Percentiles rank a stretch among this genome's conserved stretches.
Conservation (phyloP, 345 rosid genomes). For the Luvunga scandens region DNA sequence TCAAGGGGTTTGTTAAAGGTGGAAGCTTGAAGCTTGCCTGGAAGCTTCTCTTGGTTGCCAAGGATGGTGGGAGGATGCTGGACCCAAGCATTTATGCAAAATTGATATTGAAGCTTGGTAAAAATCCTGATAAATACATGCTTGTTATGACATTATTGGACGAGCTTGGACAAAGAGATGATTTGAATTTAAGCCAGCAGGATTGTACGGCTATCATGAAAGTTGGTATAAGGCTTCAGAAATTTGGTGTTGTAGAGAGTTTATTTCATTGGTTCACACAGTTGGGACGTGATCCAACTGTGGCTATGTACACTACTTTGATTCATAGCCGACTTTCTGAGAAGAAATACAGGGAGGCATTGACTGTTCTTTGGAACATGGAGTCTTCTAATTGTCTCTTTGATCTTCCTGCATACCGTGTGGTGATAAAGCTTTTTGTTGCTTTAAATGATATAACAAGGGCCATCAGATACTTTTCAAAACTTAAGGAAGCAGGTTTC, state of each 20-base stretch:
- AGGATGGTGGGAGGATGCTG: constrained; percentile 51
- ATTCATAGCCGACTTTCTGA: constrained; percentile 68
- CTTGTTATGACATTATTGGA: constrained; percentile 50
- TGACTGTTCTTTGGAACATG: constrained; percentile 87
- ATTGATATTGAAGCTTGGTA: constrained; percentile 65
- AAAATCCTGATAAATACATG: constrained; percentile 62
- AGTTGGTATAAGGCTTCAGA: constrained; percentile 54
- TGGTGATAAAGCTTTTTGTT: constrained; percentile 66
- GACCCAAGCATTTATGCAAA: constrained; percentile 66
- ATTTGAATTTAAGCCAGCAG: constrained; percentile 59
- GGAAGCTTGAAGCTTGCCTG: constrained; percentile 64
- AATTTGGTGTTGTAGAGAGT: constrained; percentile 60
- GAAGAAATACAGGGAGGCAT: constrained; percentile 67
- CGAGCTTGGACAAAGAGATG: constrained; percentile 68
- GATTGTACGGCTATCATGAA: constrained; percentile 89
- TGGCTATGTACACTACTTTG: constrained; percentile 84
- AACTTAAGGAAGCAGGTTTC: constrained; percentile 83
- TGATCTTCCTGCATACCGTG: constrained; percentile 88
- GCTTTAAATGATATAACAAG: constrained; percentile 72
- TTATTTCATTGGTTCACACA: constrained; percentile 63
- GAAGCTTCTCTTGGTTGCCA: constrained; percentile 60
- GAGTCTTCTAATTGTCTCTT: constrained; percentile 66
- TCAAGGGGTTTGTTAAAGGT: constrained; percentile 64
- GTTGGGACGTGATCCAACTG: constrained; percentile 50
- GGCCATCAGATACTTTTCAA: constrained; percentile 72